Conservation (phyloP, 2,329 filamentous ascomycete species). For the Coniochaeta sp. region DNA sequence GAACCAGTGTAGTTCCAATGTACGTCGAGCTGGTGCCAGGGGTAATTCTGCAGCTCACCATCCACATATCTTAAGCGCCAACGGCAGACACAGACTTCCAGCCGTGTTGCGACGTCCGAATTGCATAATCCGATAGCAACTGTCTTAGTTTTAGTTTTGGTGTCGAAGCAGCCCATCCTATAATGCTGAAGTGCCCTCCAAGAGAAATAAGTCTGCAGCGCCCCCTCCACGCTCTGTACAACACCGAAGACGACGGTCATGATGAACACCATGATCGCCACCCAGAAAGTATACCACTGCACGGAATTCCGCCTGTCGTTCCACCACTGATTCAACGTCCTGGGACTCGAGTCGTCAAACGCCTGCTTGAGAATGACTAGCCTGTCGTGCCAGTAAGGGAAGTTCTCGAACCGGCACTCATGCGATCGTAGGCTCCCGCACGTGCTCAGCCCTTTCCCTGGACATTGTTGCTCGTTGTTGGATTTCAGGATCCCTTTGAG, state of each 20-base stretch:
- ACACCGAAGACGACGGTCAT: conserved; percentile 32
- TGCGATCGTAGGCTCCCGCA: conserved; percentile 24
- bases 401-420: conserved; percentile 24
- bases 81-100: too few species aligned
- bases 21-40: too few species aligned
- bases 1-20: too few species aligned
- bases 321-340: conserved; percentile 33
- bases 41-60: too few species aligned
- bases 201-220: conserved; percentile 27
- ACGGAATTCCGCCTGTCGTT: conserved; percentile 30
- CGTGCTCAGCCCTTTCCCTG: conserved; percentile 19
- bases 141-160: too few species aligned
- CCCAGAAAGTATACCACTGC: conserved; percentile 41
- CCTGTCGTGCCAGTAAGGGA: conserved; percentile 33
- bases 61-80: too few species aligned
- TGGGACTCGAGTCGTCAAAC: conserved; percentile 29
- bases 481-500: conserved; percentile 5
- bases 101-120: too few species aligned
- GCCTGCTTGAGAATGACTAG: conserved; percentile 33
- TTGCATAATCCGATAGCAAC: too few species aligned
- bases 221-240: conserved; percentile 32
- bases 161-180: too few species aligned
- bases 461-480: background rate
- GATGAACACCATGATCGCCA: conserved; percentile 29
- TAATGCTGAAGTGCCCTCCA: too few species aligned